These are phyloP conservation scores for Kurtzmaniella quercitrusa DNA, from an alignment of 1,139 yeast genomes.

Conservation along the genomic window DNA sequence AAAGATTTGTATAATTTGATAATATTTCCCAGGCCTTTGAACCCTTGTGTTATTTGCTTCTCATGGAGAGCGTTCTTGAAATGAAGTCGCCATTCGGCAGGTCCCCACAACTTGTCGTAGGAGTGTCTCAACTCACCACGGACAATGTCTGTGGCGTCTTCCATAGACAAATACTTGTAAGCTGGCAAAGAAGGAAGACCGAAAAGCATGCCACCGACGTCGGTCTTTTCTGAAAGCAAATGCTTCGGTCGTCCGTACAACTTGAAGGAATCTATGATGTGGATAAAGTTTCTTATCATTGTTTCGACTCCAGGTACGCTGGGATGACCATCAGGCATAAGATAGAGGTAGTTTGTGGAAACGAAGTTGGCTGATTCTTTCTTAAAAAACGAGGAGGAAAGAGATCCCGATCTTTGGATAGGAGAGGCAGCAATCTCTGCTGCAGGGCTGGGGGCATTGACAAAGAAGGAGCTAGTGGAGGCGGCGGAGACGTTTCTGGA, in stretches of 20 bases:
- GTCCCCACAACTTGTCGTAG: slow-evolving; percentile 31
- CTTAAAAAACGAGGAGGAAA: slow-evolving; percentile 15
- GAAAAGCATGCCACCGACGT: slow-evolving; percentile 44
- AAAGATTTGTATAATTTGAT: slow-evolving; percentile 21
- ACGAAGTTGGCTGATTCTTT: slow-evolving; percentile 27
- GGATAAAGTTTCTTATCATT: slow-evolving; percentile 51
- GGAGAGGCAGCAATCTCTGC: slow-evolving; percentile 10
- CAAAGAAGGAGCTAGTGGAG: slow-evolving; percentile 20
- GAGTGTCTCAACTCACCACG: slow-evolving; percentile 26
- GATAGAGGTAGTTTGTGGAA: slow-evolving; percentile 35
- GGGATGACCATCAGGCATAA: slow-evolving; percentile 54
- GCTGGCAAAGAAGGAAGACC: slow-evolving; percentile 57
- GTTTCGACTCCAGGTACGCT: slow-evolving; percentile 55
- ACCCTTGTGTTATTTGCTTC: slow-evolving; percentile 6
- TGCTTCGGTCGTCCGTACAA: slow-evolving; percentile 54
- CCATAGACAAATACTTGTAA: slow-evolving; percentile 43
- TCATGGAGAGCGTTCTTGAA: slow-evolving; percentile 25
- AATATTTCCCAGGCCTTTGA: slow-evolving; percentile 33
- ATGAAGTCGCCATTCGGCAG: slow-evolving; percentile 35
- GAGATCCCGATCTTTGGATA: slow-evolving; percentile 12
- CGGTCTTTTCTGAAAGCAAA: slow-evolving; percentile 42
- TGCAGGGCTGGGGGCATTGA: slow-evolving; percentile 20
- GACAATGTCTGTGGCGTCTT: slow-evolving; percentile 34
- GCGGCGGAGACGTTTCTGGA: slow-evolving; percentile 3
- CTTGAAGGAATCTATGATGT: slow-evolving; percentile 49